These are phyloP conservation scores for Beauveria pseudobassiana DNA, from an alignment of 2,329 filamentous ascomycete species.

Conservation along the genomic window DNA sequence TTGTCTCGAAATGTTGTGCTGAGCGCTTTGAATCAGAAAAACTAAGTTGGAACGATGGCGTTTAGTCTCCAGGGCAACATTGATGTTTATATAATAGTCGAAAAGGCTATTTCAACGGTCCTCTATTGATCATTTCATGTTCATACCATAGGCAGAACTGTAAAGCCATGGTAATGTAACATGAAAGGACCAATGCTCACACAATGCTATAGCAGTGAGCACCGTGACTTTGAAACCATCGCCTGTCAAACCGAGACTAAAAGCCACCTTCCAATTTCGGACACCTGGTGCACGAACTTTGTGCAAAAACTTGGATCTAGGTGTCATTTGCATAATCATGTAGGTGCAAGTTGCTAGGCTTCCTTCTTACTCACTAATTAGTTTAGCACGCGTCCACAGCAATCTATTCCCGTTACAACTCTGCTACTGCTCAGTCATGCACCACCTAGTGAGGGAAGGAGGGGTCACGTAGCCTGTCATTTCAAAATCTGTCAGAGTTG, in stretches of 20 bases:
- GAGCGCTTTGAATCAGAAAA: background rate
- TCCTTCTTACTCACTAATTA: background rate
- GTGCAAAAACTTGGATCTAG: background rate
- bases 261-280: constrained; percentile 7
- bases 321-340: background rate
- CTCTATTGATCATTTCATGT: too few relatives aligned
- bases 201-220: background rate
- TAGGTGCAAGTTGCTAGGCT: background rate
- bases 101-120: background rate
- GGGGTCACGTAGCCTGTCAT: background rate
- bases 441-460: background rate
- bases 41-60: background rate
- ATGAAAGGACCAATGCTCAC: background rate
- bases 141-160: background rate
- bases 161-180: background rate
- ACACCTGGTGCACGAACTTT: background rate
- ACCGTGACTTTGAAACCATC: background rate
- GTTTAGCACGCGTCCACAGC: background rate
- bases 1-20: background rate
- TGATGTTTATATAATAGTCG: background rate
- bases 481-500: background rate
- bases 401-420: constrained; percentile 1
- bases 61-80: too few relatives aligned
- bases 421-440: background rate
- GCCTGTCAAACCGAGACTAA: background rate